Evolutionary conservation across 768 basidiomycete genomes (phyloP).

Genomic region (Tulasnella sp.): DNA sequence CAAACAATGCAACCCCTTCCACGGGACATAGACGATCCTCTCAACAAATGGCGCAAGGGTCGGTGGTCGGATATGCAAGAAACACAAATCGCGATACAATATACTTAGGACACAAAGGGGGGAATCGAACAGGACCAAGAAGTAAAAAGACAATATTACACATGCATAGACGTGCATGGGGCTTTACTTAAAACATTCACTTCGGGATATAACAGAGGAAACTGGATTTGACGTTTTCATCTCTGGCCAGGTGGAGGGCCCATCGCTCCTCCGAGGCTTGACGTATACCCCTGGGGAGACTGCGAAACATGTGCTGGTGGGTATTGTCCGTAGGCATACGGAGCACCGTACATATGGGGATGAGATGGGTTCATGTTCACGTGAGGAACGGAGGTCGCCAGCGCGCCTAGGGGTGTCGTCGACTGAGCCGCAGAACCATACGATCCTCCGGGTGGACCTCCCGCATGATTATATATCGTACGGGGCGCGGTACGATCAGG

Average conservation of each 20-base stretch:
- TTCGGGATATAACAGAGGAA: not conserved
- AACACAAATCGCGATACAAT: not conserved
- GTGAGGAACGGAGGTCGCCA: not conserved
- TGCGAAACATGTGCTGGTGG: not conserved
- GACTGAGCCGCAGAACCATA: not conserved
- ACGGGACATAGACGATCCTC: not conserved
- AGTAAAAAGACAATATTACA: not conserved
- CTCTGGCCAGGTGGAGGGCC: not conserved
- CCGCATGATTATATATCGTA: conserved; percentile 25
- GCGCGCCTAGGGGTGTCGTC: not conserved
- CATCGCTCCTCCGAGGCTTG: not conserved
- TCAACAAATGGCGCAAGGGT: not conserved
- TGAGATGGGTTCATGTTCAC: not conserved
- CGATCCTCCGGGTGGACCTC: not conserved
- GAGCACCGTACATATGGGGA: not conserved
- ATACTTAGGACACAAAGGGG: not conserved
- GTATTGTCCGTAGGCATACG: not conserved
- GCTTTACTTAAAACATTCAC: not conserved
- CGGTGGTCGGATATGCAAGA: not conserved
- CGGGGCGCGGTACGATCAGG: conserved; percentile 21
- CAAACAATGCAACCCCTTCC: not conserved
- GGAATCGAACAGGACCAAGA: not conserved
- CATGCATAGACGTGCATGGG: not conserved
- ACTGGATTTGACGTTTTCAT: not conserved
- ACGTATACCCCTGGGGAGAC: not conserved